phyloP scores from a whole-genome alignment of 2,329 filamentous ascomycete genomes.

The Colletotrichum aenigma region DNA sequence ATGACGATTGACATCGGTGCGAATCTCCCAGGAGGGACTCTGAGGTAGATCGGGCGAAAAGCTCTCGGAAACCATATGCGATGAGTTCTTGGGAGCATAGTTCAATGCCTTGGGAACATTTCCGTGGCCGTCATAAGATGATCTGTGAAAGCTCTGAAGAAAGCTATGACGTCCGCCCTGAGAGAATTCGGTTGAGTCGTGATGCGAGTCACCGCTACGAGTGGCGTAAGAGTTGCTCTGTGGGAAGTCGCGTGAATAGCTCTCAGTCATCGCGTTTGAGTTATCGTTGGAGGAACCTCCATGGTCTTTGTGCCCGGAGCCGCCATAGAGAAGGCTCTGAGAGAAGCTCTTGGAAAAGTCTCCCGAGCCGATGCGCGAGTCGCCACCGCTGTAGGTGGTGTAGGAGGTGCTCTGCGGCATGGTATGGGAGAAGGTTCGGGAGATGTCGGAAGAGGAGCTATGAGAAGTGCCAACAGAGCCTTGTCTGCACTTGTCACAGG shows the following conservation, averaged over 20 bases:
- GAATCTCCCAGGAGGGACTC: not conserved
- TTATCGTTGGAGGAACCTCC: not conserved
- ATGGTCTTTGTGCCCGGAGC: not conserved
- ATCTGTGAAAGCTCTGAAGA: not conserved
- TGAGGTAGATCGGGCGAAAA: not conserved
- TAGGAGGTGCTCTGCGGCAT: not conserved
- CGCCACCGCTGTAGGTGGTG: not conserved
- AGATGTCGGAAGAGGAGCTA: not conserved
- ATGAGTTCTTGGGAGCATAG: not conserved
- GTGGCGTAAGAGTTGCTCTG: not conserved
- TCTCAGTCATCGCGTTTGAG: not conserved
- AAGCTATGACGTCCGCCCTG: not conserved
- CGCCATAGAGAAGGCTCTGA: not conserved
- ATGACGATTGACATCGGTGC: not conserved
- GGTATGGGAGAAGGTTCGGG: not conserved
- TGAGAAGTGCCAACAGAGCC: not conserved
- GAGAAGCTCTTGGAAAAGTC: not conserved
- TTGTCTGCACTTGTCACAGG: not conserved
- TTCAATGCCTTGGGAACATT: not conserved
- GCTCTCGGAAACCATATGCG: not conserved
- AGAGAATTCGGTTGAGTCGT: not conserved
- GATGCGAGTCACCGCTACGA: not conserved
- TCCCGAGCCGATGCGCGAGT: not conserved
- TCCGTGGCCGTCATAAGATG: not conserved
- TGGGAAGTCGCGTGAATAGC: not conserved